Base-by-base conservation (phyloP, 2,329 filamentous ascomycete species). In the Paecilomyces sp. region DNA sequence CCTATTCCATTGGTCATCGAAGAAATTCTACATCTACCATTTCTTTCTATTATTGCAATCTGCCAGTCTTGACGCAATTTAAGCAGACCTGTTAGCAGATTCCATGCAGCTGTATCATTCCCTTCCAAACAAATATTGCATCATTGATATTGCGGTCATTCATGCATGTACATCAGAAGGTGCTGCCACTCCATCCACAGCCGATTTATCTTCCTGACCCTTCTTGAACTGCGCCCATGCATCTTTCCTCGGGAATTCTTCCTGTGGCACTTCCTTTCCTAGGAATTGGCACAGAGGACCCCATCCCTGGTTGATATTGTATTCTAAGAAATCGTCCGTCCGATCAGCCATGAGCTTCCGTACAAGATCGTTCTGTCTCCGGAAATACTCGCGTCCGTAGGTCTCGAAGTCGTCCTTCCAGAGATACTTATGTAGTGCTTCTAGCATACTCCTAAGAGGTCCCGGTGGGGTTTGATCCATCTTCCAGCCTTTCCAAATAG, bases 371-470 rank as follows among this genome's bases (percentile, higher is more conserved):
- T 82, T 81, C 69, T 83, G 79, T 54, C 77, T 73, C 30, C 70
- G 69, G 75, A 61, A 63, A 8, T 18, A 59, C 58, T 34, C 47
- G 15, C 55, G 54, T 7, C 60, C 59, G 15, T 61, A 31, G 12
- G n/a, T 33, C 25, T 22, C 31, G 67, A 86, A 86, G 67, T 86
- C 83, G 61, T 81, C 82, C 65, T 82, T 77, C 76, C 85, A 87
- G 71, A 86, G 85, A 59, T 77, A 78, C 18, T 22, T 22, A 22
- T 54, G 28, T 2, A 58, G 51, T 28, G 54, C 54, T 9, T 33
- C 52, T n/a, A 28, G 22, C 13, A 55, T 8, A 28, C 25, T 11
- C 15, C 15, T 12, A 31, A 34, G 8, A 31, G 57, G 36, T 55
- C 34, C 18, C 34, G 18, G n/a, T 22, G 22, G 22, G 25, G 41